Base-by-base conservation (phyloP, 805 yeast species). In the Myxozyma neglecta region DNA sequence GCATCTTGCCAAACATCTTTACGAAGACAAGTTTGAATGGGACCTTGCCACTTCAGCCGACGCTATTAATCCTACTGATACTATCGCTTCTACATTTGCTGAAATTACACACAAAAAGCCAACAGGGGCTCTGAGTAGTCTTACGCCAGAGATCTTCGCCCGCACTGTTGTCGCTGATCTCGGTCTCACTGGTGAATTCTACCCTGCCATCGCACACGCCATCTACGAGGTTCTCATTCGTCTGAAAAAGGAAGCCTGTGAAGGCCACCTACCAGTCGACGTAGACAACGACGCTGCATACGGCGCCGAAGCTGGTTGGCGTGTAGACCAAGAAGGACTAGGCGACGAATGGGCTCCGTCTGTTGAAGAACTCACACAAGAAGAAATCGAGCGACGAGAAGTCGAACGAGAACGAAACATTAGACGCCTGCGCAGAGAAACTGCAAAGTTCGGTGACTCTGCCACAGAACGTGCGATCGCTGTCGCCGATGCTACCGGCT, bases 21-120 rank as follows among this genome's bases (percentile, higher is more conserved):
- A 86, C 70, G 96, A 91, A 68, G 99, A 94, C 74, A 88, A 88
- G 72, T 87, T 94, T 66, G 98, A 94, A 75, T 93, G 98, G 98
- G 96, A 94, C 71, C 78, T 94, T 47, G 70, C 71, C 16, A 73
- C 74, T 10, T 11, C 52, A 14, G 39, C 24, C n/a, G 13, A 14
- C n/a, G n/a, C n/a, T n/a, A n/a, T n/a, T n/a, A n/a, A n/a, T 42
- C 20, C 10, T 3, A 9, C 18, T 3, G 46, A 16, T 3, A 16
- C 46, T 3, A 20, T 42, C 20, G 24, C 46, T 9, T 42, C 46
- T 13, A 39, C 42, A 3, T 39, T n/a, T 6, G 18, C 46, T 1
- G 14, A 16, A 42, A 9, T 42, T 2, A 42, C 46, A 4, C 9
- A 16, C 10, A 42, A 16, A 16, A 1, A 7, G 10, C 42, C n/a